These are phyloP conservation scores for Leccinum huronense DNA, from an alignment of 1,284 basidiomycete genomes.

Conservation along the genomic window DNA sequence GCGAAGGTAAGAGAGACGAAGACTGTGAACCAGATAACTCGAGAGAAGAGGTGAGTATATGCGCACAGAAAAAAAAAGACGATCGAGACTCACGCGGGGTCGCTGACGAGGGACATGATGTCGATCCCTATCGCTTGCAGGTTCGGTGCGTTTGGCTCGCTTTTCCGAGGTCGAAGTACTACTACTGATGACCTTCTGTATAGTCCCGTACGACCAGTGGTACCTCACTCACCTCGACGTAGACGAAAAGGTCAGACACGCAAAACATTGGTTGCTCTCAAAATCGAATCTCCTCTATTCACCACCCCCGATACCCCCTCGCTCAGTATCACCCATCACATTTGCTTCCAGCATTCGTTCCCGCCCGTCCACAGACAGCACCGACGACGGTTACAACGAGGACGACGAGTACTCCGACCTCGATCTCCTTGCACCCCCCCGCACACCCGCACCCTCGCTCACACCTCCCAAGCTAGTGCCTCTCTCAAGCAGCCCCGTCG, in stretches of 20 bases:
- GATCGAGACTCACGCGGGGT: slow-evolving; percentile 48
- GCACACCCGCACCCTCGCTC: background rate
- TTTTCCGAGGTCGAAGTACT: background rate
- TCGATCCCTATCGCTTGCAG: slow-evolving; percentile 48
- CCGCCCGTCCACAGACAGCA: slow-evolving; percentile 26
- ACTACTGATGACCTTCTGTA: slow-evolving; percentile 28
- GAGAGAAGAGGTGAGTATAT: slow-evolving; percentile 1
- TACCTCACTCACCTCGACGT: slow-evolving; percentile 61
- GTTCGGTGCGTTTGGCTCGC: slow-evolving; percentile 43
- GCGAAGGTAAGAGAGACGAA: slow-evolving; percentile 85
- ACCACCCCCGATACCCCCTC: slow-evolving; percentile 32
- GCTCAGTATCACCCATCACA: slow-evolving; percentile 56
- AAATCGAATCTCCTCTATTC: slow-evolving; percentile 45
- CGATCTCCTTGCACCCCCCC: slow-evolving; percentile 12
- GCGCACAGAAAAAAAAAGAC: no score
- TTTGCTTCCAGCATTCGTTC: slow-evolving; percentile 42
- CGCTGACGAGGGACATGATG: slow-evolving; percentile 63
- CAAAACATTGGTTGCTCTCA: slow-evolving; percentile 60
- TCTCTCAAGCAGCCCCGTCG: slow-evolving; percentile 16
- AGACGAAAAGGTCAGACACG: slow-evolving; percentile 54
- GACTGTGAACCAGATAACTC: slow-evolving; percentile 83
- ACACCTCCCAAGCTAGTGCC: slow-evolving; percentile 7
- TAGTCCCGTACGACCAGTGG: slow-evolving; percentile 73
- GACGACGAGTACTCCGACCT: slow-evolving; percentile 32
- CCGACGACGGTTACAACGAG: slow-evolving; percentile 29